These are phyloP conservation scores for Dissophora globulifera DNA, from an alignment of 192 early-diverging fungal genomes.

Conservation along the genomic window DNA sequence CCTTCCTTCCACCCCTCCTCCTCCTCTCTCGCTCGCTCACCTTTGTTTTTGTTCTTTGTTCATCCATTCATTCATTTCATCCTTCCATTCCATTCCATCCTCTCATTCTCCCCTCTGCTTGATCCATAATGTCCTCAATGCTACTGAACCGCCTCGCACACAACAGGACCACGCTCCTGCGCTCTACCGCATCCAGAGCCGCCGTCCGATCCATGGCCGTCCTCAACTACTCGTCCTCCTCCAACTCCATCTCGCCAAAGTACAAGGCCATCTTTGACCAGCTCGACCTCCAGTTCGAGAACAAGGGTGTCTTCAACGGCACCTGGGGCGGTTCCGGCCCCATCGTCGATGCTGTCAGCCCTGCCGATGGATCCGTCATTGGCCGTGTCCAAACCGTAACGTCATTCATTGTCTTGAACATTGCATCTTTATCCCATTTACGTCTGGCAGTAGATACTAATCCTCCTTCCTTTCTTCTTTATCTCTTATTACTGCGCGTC, in stretches of 20 bases:
- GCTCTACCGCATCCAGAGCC: conserved; percentile 30
- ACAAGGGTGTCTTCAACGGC: conserved; percentile 83
- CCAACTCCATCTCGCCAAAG: conserved; percentile 42
- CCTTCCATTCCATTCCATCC: too few relatives aligned
- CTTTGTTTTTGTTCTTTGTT: conserved; percentile 3
- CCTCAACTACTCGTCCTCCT: conserved; percentile 48
- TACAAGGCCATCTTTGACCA: conserved; percentile 63
- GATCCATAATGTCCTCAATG: conserved; percentile 40
- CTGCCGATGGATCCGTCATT: conserved; percentile 87
- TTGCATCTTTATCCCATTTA: too few relatives aligned
- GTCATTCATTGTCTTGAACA: too few relatives aligned
- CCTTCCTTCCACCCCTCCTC: conserved; percentile 1
- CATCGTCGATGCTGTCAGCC: conserved; percentile 71
- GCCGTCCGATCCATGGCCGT: conserved; percentile 48
- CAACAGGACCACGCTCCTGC: conserved; percentile 36
- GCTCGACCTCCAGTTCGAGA: conserved; percentile 72
- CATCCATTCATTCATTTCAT: background rate
- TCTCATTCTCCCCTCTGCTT: background rate
- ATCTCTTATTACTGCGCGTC: too few relatives aligned
- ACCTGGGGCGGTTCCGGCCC: conserved; percentile 74
- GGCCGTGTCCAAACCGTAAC: conserved; percentile 80
- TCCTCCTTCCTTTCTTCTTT: conserved; percentile 1
- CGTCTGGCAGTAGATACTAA: too few relatives aligned
- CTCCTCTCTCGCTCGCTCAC: conserved; percentile 3
- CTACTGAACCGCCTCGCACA: conserved; percentile 30